Evolutionary conservation across 106 monocot species (phyloP), one percentile per base, ranked within the genome.

Genomic region (Alisma plantagoaquatica): DNA sequence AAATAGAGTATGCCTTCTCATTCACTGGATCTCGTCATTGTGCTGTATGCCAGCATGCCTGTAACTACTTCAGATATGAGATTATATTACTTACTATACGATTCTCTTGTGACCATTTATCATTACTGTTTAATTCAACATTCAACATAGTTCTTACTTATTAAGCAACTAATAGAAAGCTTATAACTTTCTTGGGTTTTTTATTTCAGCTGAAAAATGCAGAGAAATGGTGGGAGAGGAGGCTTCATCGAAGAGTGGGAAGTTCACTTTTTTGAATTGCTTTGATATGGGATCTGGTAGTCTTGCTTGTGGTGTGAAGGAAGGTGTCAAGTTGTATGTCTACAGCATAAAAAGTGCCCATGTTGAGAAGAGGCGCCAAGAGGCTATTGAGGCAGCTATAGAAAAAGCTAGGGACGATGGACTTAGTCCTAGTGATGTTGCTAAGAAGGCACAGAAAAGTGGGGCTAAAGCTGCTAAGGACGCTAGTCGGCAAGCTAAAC

Each of bases 211-310:
- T 65, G 88, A 84, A 54, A 96, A 84, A 35, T 88, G 72, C 84
- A 73, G 94, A 44, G 81, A 88, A 63, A 24, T 81, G 4, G 75
- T 88, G 24, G 94, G 94, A 55, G 81, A 88, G 47, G 84, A 80
- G 62, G 54, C 73, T 31, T 70, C 88, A 67, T 88, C 87, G 0
- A 88, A 96, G 50, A 96, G 94, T 52, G 84, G 94, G 10, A 54
- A 84, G 55, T 88, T 96, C 43, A 84, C 94, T 18, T 47, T 88
- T 31, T 41, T 96, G 26, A 72, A 88, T 41, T 96, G 94, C 57
- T 88, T 96, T 33, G 94, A 96, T 70, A 72, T 96, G 84, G 73
- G 83, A 32, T 84, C 80, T 14, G 94, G 94, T 8, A 84, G 53
- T 51, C 46, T 80, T 24, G 75, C 94, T n/a, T 88, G 88, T 57